Evolutionary conservation across 352 stramenopile genomes (phyloP), one percentile per base, ranked within the genome.

Genomic region (Globisporangium lucens): DNA sequence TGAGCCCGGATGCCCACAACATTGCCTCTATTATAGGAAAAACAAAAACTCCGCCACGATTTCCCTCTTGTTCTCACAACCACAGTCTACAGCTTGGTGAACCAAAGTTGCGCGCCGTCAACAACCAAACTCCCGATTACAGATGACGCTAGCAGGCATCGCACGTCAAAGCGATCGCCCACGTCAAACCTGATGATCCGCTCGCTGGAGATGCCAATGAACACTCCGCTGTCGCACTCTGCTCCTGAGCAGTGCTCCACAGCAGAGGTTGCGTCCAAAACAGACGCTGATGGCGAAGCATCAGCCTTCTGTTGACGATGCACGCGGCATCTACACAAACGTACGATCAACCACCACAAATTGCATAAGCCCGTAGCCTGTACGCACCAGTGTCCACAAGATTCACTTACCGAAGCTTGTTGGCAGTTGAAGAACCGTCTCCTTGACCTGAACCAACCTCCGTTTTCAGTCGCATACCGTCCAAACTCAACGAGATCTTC

Each of bases 161-260:
- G 66, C 0, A 77, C 66, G 2, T 74, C 75, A 59, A 89, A 82
- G 4, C 61, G 69, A 55, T 90, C 84, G 1, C 74, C 69, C 12
- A 22, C 3, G 47, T 35, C 59, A 41, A 75, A 74, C 9, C 61
- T 30, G 5, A 82, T 66, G 17, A 92, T 70, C 33, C 71, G 67
- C 36, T 85, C 75, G 22, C 57, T 71, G 36, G 79, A 75, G 4
- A 85, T 51, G 9, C 82, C 80, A 9, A 82, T 33, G 27, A 89
- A 91, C 52, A 90, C 73, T 5, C 60, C 83, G 43, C 74, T 61
- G 4, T 78, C 57, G 43, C 80, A 89, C 38, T 67, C 66, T 15
- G 51, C 12, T 8, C 57, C 64, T 46, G 56, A 51, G 38, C 83
- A 91, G 17, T 77, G 62, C 51, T 91, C 80, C 8, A 89, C 67